phyloP scores from a whole-genome alignment of 345 rosid species.

The Salix exigua region DNA sequence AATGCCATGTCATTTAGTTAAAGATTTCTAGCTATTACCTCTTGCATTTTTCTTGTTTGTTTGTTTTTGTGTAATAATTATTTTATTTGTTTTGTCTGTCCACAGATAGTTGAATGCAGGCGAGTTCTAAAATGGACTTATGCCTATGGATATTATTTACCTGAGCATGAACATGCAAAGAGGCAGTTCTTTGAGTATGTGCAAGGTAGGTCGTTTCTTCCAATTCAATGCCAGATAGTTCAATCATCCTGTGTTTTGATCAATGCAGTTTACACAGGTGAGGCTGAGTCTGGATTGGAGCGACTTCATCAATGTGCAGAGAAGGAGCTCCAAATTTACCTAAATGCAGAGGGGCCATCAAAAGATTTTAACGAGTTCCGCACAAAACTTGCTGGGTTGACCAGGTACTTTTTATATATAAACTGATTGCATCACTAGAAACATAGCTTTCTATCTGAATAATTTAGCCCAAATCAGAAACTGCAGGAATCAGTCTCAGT shows the following conservation, averaged over 20 bases:
- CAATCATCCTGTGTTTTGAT: constrained; percentile 5
- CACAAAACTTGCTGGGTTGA: constrained; percentile 77
- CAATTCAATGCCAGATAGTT: background rate
- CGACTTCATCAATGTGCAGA: constrained; percentile 90
- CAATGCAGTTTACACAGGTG: constrained; percentile 42
- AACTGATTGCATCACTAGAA: background rate
- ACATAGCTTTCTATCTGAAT: background rate
- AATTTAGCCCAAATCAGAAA: background rate
- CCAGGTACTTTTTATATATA: constrained; percentile 49
- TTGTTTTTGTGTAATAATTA: background rate
- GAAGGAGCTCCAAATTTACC: constrained; percentile 65
- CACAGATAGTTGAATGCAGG: constrained; percentile 77
- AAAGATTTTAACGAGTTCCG: constrained; percentile 82
- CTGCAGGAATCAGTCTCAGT: background rate
- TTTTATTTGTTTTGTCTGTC: constrained; percentile 13
- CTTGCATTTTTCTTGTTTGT: background rate
- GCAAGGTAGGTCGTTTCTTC: constrained; percentile 50
- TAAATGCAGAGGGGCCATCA: constrained; percentile 51
- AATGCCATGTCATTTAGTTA: background rate
- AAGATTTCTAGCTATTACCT: background rate
- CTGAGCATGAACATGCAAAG: constrained; percentile 69
- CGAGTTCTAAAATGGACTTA: constrained; percentile 89
- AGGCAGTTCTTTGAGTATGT: constrained; percentile 76
- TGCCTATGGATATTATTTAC: constrained; percentile 80
- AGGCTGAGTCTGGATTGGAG: constrained; percentile 85